A percentile compares a stretch with the other conserved stretches of the same genome.
Evolutionary conservation across 2,329 filamentous ascomycete genomes (phyloP).

Genomic region (Alternaria novae-zelandiae): DNA sequence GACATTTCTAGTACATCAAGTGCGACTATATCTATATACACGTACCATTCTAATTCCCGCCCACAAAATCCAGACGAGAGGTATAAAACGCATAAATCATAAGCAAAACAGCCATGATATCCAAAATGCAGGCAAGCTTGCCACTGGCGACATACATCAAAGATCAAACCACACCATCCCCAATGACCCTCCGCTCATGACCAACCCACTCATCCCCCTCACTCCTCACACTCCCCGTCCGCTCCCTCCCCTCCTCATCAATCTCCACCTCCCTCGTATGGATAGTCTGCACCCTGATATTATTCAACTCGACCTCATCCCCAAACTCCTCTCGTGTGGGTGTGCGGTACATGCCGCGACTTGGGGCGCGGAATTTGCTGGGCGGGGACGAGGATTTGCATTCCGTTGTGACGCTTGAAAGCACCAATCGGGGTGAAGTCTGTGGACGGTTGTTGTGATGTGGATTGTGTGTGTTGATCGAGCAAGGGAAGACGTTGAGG

Average conservation of each 20-base stretch:
- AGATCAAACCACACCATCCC: not conserved
- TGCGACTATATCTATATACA: not conserved
- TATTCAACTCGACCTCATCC: constrained; percentile 24
- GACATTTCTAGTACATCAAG: not conserved
- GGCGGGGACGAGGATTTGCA: not conserved
- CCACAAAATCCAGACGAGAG: not conserved
- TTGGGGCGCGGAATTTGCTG: not conserved
- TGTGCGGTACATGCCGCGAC: not conserved
- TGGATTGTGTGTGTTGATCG: not conserved
- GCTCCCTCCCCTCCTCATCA: constrained; percentile 4
- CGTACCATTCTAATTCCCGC: not conserved
- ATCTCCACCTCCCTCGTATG: constrained; percentile 17
- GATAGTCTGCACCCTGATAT: constrained; percentile 22
- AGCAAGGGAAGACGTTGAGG: not conserved
- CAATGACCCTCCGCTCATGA: not conserved
- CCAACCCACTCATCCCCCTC: not conserved
- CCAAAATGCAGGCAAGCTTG: not conserved
- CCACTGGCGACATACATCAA: not conserved
- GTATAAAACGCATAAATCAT: not conserved
- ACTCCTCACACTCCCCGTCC: constrained; percentile 3
- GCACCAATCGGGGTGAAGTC: not conserved
- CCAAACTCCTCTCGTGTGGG: constrained; percentile 5
- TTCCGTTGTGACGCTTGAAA: not conserved
- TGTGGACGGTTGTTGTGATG: not conserved
- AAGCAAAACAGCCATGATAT: not conserved